Percentiles rank a stretch among this genome's conserved stretches.
These are phyloP conservation scores for Plasmodium relictum DNA, from an alignment of 169 alveolate genomes.

Conservation along the genomic window DNA sequence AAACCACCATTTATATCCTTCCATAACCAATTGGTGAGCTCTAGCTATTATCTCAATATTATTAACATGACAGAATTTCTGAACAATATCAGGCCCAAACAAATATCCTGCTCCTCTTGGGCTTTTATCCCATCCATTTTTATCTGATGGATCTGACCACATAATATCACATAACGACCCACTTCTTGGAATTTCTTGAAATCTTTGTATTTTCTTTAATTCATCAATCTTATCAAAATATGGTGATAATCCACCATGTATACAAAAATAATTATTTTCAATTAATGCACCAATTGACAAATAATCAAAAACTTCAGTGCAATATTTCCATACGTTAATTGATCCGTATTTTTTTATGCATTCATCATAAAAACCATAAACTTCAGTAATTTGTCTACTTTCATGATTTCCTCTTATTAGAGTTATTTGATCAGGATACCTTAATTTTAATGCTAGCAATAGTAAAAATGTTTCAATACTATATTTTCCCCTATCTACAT, in stretches of 20 bases:
- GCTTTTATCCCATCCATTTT: conserved; percentile 93
- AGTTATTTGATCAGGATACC: conserved; percentile 97
- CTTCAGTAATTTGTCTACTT: conserved; percentile 97
- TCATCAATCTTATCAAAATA: conserved; percentile 94
- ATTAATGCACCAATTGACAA: conserved; percentile 98
- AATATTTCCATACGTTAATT: conserved; percentile 97
- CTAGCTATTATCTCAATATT: conserved; percentile 97
- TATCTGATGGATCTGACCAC: conserved; percentile 98
- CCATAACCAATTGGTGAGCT: conserved; percentile 99
- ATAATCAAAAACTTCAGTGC: conserved; percentile 99
- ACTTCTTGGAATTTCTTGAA: conserved; percentile 92
- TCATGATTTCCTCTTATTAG: conserved; percentile 99
- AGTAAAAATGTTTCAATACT: conserved; percentile 98
- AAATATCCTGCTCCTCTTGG: conserved; percentile 99
- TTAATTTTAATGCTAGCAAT: conserved; percentile 95
- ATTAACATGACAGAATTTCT: conserved; percentile 95
- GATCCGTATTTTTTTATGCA: conserved; percentile 99
- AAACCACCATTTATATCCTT: conserved; percentile 97
- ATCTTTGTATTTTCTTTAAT: conserved; percentile 93
- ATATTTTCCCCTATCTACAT: conserved; percentile 99
- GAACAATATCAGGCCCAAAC: conserved; percentile 97
- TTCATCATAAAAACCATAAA: conserved; percentile 99
- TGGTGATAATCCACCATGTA: conserved; percentile 99
- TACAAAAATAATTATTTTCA: conserved; percentile 96
- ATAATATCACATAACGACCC: conserved; percentile 99